These are phyloP conservation scores for Podaxis sp. DNA, from an alignment of 768 basidiomycete genomes.

Conservation along the genomic window DNA sequence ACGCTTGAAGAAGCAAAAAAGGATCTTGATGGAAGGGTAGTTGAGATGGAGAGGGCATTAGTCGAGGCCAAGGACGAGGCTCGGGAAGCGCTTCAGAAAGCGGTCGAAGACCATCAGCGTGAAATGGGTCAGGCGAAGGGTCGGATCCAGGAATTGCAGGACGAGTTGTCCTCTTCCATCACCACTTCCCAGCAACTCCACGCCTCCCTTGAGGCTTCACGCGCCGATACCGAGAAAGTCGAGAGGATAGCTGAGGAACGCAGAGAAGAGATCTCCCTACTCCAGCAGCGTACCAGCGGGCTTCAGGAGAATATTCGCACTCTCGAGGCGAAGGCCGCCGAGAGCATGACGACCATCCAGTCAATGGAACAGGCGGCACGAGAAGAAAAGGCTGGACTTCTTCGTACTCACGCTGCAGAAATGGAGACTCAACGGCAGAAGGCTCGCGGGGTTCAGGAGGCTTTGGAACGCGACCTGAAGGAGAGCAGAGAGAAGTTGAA, in stretches of 20 bases:
- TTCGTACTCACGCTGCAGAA: constrained; percentile 6
- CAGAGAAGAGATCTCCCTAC: neutral
- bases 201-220: constrained; percentile 3
- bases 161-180: constrained; percentile 4
- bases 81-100: neutral
- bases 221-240: neutral
- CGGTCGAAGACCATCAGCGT: neutral
- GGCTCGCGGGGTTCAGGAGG: neutral
- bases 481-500: neutral
- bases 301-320: neutral
- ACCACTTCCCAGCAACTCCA: constrained; percentile 6
- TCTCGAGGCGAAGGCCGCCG: constrained; percentile 2
- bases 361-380: neutral
- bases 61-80: neutral
- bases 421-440: neutral
- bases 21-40: neutral
- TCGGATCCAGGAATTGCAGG: constrained; percentile 4
- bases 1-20: neutral
- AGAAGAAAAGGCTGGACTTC: constrained; percentile 2
- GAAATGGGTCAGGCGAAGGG: constrained; percentile 1
- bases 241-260: neutral
- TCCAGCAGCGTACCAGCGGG: neutral
- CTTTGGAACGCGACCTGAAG: neutral
- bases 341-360: neutral
- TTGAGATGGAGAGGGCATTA: neutral